Percentiles rank a stretch among this genome's conserved stretches.
Evolutionary conservation across 2,329 filamentous ascomycete genomes (phyloP).

Genomic region (Stachybotrys echinatus): DNA sequence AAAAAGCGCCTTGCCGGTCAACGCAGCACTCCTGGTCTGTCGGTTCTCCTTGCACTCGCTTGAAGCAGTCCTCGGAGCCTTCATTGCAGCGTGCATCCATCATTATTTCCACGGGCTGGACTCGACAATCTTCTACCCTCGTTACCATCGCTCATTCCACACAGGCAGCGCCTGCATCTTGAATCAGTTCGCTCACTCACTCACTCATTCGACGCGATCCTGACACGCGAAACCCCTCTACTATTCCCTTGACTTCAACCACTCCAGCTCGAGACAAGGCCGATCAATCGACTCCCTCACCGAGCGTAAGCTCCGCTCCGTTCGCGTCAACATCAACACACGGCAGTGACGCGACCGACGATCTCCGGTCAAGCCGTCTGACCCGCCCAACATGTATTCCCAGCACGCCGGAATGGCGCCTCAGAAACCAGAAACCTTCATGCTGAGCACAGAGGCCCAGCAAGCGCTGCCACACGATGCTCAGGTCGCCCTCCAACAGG

Average conservation of each 20-base stretch:
- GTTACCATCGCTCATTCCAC: slow-evolving; percentile 14
- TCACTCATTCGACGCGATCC: slow-evolving; percentile 5
- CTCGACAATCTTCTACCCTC: slow-evolving; percentile 27
- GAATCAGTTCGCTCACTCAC: slow-evolving; percentile 9
- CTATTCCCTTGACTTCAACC: slow-evolving; percentile 4
- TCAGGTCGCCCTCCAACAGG: slow-evolving; percentile 94
- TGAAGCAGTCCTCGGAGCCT: slow-evolving; percentile 37
- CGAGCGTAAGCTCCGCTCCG: background rate
- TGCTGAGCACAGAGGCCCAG: slow-evolving; percentile 95
- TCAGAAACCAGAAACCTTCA: slow-evolving; percentile 97
- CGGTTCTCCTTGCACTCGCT: slow-evolving; percentile 32
- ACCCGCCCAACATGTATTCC: slow-evolving; percentile 60
- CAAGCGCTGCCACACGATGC: slow-evolving; percentile 94
- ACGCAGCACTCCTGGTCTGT: slow-evolving; percentile 18
- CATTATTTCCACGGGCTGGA: slow-evolving; percentile 38
- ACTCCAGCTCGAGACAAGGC: background rate
- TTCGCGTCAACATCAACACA: slow-evolving; percentile 7
- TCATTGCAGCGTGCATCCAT: slow-evolving; percentile 20
- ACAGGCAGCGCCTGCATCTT: slow-evolving; percentile 26
- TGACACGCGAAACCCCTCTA: slow-evolving; percentile 1
- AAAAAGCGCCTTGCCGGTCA: slow-evolving; percentile 34
- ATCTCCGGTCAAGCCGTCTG: slow-evolving; percentile 17
- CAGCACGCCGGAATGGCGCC: slow-evolving; percentile 84
- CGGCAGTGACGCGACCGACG: slow-evolving; percentile 16
- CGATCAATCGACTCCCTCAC: background rate